Base-by-base conservation (phyloP, 805 yeast species). In the Pichia nanzhaoensis region DNA sequence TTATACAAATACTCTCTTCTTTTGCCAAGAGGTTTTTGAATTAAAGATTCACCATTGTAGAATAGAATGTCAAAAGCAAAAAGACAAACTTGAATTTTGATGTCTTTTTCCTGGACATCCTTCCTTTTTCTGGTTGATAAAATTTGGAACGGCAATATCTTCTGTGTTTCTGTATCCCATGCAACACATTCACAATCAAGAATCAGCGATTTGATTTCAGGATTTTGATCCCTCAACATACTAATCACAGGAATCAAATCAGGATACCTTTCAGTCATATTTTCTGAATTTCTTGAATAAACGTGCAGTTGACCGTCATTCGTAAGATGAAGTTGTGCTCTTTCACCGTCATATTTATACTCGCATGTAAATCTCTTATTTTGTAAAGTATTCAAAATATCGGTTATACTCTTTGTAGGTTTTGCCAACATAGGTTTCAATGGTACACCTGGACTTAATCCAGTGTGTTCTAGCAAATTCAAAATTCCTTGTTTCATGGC, bases 101-200 rank as follows among this genome's bases (percentile, higher is more conserved):
- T 87, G 51, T 88, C 93, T 34, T 82, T 82, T 42, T 82, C 82
- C 45, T 85, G 82, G 5, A 93, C 99, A 55, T 83, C 96, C 61
- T 93, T 93, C 43, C 98, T 76, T 66, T 93, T 93, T 62, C 99
- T 77, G 0, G 99, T 93, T 1, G 96, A 84, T 41, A 93, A 68
- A 0, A 88, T 84, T 63, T 93, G 99, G 65, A 93, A 93, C 1
- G 99, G 99, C 46, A 93, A 67, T 46, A 93, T 91, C 61, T 83
- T 85, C n/a, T 77, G 63, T 19, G 74, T 71, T 43, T 74, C 82
- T 45, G 82, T 70, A 63, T 91, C 96, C 95, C 95, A 93, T 0
- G 99, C 99, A 8, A 93, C 99, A 7, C 96, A 96, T 65, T 93
- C 99, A 66, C 96, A 85, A 61, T 93, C 99, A 47, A 93, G 63